Conservation (phyloP, 2,329 filamentous ascomycete genomes). For the Exophiala sp. region DNA sequence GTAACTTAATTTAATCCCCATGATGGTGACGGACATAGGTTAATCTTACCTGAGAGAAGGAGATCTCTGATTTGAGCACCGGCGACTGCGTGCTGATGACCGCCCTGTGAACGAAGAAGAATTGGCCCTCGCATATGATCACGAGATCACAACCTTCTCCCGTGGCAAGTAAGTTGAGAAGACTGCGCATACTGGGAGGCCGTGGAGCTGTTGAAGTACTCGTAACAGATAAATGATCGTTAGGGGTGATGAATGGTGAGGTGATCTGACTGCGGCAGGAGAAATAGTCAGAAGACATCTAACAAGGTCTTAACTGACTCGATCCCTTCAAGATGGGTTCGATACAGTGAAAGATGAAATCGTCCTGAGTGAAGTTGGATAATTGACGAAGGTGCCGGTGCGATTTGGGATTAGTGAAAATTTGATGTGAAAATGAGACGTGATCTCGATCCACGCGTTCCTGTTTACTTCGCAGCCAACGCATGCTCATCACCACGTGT, state of each 20-base stretch:
- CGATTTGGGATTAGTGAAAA: too few species aligned
- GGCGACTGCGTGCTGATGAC: slow-evolving; percentile 2
- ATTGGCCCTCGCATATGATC: slow-evolving; percentile 11
- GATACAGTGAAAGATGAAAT: too few species aligned
- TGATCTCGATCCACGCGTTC: too few species aligned
- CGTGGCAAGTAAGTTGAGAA: slow-evolving; percentile 1
- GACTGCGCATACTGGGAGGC: not conserved
- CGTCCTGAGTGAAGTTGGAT: too few species aligned
- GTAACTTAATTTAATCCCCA: not conserved
- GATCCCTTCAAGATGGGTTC: too few species aligned
- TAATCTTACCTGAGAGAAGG: slow-evolving; percentile 2
- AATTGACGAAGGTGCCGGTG: too few species aligned
- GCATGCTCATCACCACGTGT: not conserved
- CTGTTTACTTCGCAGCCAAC: too few species aligned
- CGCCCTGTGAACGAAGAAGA: slow-evolving; percentile 13
- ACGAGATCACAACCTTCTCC: slow-evolving; percentile 4
- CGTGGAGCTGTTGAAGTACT: not conserved
- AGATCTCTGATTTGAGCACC: not conserved
- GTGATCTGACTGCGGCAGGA: too few species aligned
- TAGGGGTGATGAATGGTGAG: too few species aligned
- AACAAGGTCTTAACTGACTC: too few species aligned
- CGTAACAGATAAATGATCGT: not conserved
- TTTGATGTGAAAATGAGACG: not conserved
- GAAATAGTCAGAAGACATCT: too few species aligned
- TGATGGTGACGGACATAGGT: not conserved